A percentile compares a stretch with the other conserved stretches of the same genome.
Conservation (phyloP, 1,284 basidiomycete genomes). For the Puccinia triticina region DNA sequence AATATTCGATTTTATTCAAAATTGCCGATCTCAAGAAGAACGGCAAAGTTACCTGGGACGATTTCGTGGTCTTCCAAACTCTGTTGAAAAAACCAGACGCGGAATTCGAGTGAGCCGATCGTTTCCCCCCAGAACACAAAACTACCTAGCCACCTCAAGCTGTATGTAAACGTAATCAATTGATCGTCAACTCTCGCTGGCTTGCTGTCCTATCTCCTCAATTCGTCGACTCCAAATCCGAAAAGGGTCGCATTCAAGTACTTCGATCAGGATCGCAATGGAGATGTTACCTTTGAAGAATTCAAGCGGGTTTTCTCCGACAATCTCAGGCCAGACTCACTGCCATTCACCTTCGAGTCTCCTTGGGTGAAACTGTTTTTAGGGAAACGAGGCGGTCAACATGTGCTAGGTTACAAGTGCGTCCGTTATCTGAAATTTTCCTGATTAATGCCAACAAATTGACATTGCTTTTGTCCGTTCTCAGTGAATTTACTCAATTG, state of each 20-base stretch:
- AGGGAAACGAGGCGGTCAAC: slow-evolving; percentile 82
- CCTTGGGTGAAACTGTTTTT: slow-evolving; percentile 94
- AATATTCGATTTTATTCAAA: slow-evolving; percentile 68
- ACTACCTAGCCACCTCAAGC: neutral
- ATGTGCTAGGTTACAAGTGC: slow-evolving; percentile 83
- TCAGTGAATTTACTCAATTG: slow-evolving; percentile 90
- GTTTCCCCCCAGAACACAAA: neutral
- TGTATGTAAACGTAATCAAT: neutral
- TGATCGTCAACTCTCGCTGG: neutral
- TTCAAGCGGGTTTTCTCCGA: slow-evolving; percentile 86
- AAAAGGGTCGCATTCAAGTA: slow-evolving; percentile 83
- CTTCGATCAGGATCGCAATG: slow-evolving; percentile 87
- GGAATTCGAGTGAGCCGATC: slow-evolving; percentile 68
- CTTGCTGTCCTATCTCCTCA: neutral
- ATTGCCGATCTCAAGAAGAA: slow-evolving; percentile 80
- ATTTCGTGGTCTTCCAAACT: slow-evolving; percentile 90
- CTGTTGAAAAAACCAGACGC: slow-evolving; percentile 81
- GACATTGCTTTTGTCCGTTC: neutral
- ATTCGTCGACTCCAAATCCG: neutral
- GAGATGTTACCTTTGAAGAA: slow-evolving; percentile 85
- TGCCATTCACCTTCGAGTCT: slow-evolving; percentile 92
- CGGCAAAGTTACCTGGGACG: slow-evolving; percentile 85
- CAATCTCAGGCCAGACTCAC: slow-evolving; percentile 75
- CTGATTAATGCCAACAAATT: slow-evolving; percentile 61
- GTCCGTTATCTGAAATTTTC: slow-evolving; percentile 13